Evolutionary conservation across 164 flowering plant genomes (phyloP).

Genomic region (Stephania yunnanensis): DNA sequence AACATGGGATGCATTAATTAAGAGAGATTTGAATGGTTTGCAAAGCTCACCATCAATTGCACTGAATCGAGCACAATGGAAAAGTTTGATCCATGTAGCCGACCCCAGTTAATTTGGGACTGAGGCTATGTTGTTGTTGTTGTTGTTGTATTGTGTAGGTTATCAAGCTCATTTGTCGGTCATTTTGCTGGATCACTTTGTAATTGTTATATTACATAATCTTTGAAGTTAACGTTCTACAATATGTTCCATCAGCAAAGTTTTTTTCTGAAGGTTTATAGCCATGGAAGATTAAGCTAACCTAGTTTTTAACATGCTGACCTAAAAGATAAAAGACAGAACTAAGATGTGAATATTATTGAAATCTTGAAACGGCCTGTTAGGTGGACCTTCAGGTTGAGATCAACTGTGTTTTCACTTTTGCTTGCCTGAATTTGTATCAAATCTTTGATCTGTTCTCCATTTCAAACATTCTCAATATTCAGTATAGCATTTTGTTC

Average conservation of each 20-base stretch:
- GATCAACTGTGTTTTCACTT: background rate
- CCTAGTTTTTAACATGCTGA: background rate
- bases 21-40: no score
- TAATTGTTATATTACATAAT: background rate
- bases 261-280: background rate
- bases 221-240: background rate
- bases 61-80: no score
- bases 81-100: no score
- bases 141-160: background rate
- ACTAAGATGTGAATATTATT: background rate
- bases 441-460: background rate
- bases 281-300: background rate
- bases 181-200: background rate
- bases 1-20: no score
- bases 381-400: background rate
- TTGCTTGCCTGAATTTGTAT: background rate
- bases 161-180: background rate
- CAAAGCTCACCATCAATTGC: no score
- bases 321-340: background rate
- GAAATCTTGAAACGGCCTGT: background rate
- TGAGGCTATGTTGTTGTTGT: no score
- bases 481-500: conserved; percentile 7
- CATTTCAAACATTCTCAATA: background rate
- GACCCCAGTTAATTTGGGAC: no score
- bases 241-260: background rate